These are phyloP conservation scores for Blakeslea trispora DNA, from an alignment of 371 early-diverging fungal species.

Conservation along the genomic window DNA sequence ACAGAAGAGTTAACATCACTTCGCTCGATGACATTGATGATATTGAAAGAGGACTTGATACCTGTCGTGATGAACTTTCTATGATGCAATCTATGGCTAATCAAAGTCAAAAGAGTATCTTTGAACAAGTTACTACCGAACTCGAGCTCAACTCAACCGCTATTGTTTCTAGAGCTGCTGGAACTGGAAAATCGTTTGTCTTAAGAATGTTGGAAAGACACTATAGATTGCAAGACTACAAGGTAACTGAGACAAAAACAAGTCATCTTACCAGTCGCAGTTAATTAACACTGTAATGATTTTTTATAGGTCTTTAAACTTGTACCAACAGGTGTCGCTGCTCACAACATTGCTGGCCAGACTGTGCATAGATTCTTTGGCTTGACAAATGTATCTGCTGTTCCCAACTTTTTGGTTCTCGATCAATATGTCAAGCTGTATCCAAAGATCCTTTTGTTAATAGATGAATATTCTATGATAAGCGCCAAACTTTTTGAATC, in stretches of 20 bases:
- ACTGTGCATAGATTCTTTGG: constrained; percentile 1
- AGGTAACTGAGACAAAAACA: neutral
- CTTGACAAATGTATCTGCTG: neutral
- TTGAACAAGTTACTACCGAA: neutral
- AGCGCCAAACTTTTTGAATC: neutral
- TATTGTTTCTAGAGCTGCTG: neutral
- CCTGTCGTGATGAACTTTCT: neutral
- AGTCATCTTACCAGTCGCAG: too few relatives aligned
- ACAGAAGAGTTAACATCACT: neutral
- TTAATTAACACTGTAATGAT: too few relatives aligned
- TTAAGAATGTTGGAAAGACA: neutral
- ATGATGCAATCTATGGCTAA: neutral
- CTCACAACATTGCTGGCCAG: neutral
- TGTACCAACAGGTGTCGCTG: neutral
- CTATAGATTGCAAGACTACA: neutral
- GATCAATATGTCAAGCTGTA: constrained; percentile 4
- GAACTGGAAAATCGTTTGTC: neutral
- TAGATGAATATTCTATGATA: constrained; percentile 10
- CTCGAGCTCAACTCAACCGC: neutral
- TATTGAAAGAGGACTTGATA: neutral
- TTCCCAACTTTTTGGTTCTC: neutral
- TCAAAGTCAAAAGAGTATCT: neutral
- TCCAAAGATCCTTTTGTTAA: neutral
- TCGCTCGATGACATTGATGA: neutral
- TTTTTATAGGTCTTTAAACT: neutral